These are phyloP conservation scores for Mesotaenium endlicherianum DNA, from an alignment of 139 green algal genomes.

Conservation along the genomic window DNA sequence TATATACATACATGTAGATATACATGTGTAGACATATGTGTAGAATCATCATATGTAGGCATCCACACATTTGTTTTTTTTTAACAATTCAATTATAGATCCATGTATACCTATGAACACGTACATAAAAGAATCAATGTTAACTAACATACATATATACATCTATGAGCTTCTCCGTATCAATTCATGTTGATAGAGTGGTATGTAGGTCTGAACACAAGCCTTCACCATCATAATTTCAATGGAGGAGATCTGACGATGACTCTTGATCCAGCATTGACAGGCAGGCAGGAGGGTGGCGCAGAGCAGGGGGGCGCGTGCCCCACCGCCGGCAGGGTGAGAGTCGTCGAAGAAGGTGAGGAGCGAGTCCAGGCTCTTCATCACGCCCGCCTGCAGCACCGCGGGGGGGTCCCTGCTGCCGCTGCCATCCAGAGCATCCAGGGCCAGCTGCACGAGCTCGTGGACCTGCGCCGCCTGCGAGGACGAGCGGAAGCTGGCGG, in stretches of 20 bases:
- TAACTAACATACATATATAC: not conserved
- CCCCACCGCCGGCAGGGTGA: not conserved
- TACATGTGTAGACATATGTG: not conserved
- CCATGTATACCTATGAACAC: not conserved
- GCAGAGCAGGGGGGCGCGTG: not conserved
- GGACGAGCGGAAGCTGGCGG: no score
- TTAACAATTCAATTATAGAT: not conserved
- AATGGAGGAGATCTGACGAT: not conserved
- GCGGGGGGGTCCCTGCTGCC: not conserved
- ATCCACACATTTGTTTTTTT: not conserved
- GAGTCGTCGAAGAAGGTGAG: not conserved
- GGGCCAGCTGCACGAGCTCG: not conserved
- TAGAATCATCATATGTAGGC: not conserved
- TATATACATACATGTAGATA: constrained; percentile 2
- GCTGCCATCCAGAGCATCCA: not conserved
- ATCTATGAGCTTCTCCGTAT: not conserved
- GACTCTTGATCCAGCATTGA: not conserved
- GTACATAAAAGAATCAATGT: not conserved
- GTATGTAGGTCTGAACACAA: not conserved
- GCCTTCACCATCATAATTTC: not conserved
- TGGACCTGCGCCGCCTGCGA: not conserved
- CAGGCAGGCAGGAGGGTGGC: not conserved
- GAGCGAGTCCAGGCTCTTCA: not conserved
- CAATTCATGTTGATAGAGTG: not conserved
- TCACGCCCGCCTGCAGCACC: not conserved